Base-by-base conservation (phyloP, 768 basidiomycete genomes). In the Termitomyces sp. region DNA sequence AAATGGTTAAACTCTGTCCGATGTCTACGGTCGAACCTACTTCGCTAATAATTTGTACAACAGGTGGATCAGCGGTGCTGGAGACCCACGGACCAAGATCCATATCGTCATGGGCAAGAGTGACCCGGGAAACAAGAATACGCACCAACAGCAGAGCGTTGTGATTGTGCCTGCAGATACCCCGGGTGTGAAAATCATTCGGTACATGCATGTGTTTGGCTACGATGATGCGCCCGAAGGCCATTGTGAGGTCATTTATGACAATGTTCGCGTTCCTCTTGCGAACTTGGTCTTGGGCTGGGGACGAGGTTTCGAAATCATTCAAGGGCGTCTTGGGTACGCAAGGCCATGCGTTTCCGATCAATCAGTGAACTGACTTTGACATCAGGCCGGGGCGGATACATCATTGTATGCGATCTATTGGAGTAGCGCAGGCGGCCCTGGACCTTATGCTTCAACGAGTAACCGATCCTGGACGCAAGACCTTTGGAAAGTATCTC, bases 11-110 rank as follows among this genome's bases (percentile, higher is more conserved):
- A 61, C 26, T 36, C 31, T 24, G 39, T 28, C 15, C 16, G 57
- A 3, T 29, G 15, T 7, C 29, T 36, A 12, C 34, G 46, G 46
- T 20, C 54, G 16, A 22, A 39, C 15, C n/a, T 42, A 34, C 13
- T 9, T 34, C 39, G 45, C 46, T 57, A 22, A 60, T 24, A 26
- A 5, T 55, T 10, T n/a, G 46, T 29, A 46, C 55, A 28, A 46
- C 10, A 94, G 90, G 92, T 98, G 92, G 90, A 98, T 98, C 70
- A 94, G 92, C 29, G 95, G 95, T 51, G 96, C 95, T 7, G 94
- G 94, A 18, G 94, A 98, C 70, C 94, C 94, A 46, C 81, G 95
- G 60, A 90, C 88, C 60, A 85, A 83, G 57, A 64, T 98, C 12
- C 96, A 99, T 68, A 85, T 99, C 51, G 91, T 98, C 42, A 88